Conservation (phyloP, 495 filamentous ascomycete genomes). For the Poronia punctata region DNA sequence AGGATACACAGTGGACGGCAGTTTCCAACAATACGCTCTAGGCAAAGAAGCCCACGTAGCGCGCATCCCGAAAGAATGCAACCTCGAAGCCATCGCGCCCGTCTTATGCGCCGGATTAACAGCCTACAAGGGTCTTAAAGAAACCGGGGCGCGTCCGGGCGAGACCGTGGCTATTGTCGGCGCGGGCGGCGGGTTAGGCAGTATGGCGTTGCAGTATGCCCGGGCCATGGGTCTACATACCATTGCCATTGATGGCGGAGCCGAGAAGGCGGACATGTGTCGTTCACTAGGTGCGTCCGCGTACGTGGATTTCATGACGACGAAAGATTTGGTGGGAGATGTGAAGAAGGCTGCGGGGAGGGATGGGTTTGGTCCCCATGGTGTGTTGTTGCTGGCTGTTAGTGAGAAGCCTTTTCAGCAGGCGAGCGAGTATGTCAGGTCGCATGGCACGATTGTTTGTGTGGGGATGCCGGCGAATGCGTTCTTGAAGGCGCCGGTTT, state of each 20-base stretch:
- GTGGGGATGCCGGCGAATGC: slow-evolving; percentile 80
- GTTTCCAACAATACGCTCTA: slow-evolving; percentile 88
- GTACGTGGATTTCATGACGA: slow-evolving; percentile 72
- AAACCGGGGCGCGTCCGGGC: slow-evolving; percentile 65
- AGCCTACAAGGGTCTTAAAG: slow-evolving; percentile 89
- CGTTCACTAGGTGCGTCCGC: slow-evolving; percentile 56
- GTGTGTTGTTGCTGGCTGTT: slow-evolving; percentile 78
- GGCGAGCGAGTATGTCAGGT: slow-evolving; percentile 72
- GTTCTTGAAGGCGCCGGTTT: slow-evolving; percentile 73
- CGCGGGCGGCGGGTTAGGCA: slow-evolving; percentile 80
- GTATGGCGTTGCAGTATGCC: slow-evolving; percentile 77
- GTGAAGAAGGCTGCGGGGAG: slow-evolving; percentile 73
- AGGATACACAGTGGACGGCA: slow-evolving; percentile 86
- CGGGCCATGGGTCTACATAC: slow-evolving; percentile 77
- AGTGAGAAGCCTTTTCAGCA: slow-evolving; percentile 92
- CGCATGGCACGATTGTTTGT: slow-evolving; percentile 69
- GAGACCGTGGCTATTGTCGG: slow-evolving; percentile 82
- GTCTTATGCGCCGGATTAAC: slow-evolving; percentile 86
- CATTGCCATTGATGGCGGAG: slow-evolving; percentile 73
- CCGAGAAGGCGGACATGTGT: slow-evolving; percentile 68
- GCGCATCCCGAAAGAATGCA: slow-evolving; percentile 64
- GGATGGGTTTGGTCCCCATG: slow-evolving; percentile 79
- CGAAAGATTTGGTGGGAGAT: slow-evolving; percentile 69
- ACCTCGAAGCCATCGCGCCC: slow-evolving; percentile 72
- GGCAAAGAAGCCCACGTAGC: slow-evolving; percentile 79